Percentiles rank a stretch among this genome's conserved stretches.
Conservation (phyloP, 2,329 filamentous ascomycete species). For the Calycina herbarum region DNA sequence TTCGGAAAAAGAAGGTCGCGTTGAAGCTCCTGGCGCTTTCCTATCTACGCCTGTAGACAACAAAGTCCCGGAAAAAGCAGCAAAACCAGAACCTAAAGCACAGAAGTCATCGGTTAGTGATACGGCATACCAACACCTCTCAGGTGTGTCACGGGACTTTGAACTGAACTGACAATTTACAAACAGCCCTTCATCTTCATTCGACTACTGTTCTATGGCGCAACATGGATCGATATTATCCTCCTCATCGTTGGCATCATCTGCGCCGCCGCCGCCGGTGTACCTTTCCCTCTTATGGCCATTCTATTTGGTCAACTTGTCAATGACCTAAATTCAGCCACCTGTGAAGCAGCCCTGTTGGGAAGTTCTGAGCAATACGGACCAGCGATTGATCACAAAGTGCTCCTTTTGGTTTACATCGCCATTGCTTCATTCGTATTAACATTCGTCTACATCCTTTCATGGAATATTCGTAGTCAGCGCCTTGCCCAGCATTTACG, state of each 20-base stretch:
- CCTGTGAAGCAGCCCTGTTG: constrained; percentile 30
- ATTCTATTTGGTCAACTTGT: constrained; percentile 65
- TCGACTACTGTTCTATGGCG: constrained; percentile 3
- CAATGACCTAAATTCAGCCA: constrained; percentile 59
- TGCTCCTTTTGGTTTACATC: constrained; percentile 63
- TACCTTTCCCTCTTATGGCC: constrained; percentile 63
- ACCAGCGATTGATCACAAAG: constrained; percentile 42
- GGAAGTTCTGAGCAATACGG: constrained; percentile 8
- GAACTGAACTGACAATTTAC: not conserved
- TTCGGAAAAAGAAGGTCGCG: not conserved
- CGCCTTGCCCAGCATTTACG: constrained; percentile 55
- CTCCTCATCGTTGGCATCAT: constrained; percentile 43
- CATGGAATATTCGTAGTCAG: constrained; percentile 56
- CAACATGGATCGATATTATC: constrained; percentile 29
- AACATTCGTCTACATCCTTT: constrained; percentile 64
- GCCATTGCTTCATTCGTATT: constrained; percentile 61
- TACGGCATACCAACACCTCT: not conserved
- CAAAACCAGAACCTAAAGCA: not conserved
- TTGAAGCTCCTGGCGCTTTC: not conserved
- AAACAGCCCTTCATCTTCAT: constrained; percentile 7
- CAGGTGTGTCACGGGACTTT: not conserved
- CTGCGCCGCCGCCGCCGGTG: constrained; percentile 54
- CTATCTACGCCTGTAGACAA: not conserved
- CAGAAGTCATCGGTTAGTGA: constrained; percentile 1
- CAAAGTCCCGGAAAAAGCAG: not conserved